Evolutionary conservation across 2,329 filamentous ascomycete genomes (phyloP).

Genomic region (Sporothrix globosa): DNA sequence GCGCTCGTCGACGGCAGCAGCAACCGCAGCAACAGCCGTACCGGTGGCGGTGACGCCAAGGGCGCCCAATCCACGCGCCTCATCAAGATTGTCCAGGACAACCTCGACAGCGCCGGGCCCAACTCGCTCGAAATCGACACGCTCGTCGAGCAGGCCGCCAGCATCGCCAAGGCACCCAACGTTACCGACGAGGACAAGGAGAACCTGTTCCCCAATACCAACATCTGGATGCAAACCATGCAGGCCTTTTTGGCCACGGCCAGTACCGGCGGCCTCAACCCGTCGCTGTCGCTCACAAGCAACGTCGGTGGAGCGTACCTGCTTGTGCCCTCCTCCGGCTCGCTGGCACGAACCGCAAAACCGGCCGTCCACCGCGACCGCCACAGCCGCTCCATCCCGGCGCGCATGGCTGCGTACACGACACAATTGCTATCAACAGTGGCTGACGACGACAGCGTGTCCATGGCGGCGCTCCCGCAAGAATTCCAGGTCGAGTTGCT

Average conservation of each 20-base stretch:
- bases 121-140: constrained; percentile 59
- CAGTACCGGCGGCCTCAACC: constrained; percentile 44
- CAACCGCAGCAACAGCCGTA: background rate
- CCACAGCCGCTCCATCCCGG: constrained; percentile 70
- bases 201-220: constrained; percentile 64
- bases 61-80: constrained; percentile 46
- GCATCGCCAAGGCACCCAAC: constrained; percentile 43
- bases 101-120: constrained; percentile 54
- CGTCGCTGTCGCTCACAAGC: constrained; percentile 74
- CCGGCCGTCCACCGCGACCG: constrained; percentile 60
- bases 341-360: constrained; percentile 16
- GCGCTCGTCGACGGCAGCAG: constrained; percentile 51
- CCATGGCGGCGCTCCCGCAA: constrained; percentile 47
- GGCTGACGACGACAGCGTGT: constrained; percentile 41
- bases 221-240: constrained; percentile 69
- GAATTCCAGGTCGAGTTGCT: constrained; percentile 55
- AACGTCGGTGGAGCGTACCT: constrained; percentile 71
- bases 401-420: constrained; percentile 75
- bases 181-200: constrained; percentile 40
- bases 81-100: constrained; percentile 57
- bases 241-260: constrained; percentile 52
- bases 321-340: constrained; percentile 47
- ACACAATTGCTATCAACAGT: constrained; percentile 55
- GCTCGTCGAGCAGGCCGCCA: constrained; percentile 54
- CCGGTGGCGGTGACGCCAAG: constrained; percentile 45